These are phyloP conservation scores for Dioszegia hungarica DNA, from an alignment of 768 basidiomycete species.

Conservation along the genomic window DNA sequence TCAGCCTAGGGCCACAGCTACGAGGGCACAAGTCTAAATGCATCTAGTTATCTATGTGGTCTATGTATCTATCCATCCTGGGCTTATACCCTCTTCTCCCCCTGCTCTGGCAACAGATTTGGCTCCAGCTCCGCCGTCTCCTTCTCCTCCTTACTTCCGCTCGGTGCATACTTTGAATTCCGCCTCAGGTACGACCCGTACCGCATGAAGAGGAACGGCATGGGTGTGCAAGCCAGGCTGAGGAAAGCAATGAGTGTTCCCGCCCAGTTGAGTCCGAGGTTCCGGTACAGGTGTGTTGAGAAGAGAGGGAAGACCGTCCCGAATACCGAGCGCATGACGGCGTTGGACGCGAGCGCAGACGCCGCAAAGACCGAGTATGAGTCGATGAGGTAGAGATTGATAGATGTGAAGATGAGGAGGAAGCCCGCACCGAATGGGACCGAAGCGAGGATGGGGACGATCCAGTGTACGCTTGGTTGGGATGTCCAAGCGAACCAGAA, in stretches of 20 bases:
- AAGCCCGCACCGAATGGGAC: slow-evolving; percentile 59
- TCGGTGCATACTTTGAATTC: slow-evolving; percentile 22
- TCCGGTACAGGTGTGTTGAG: slow-evolving; percentile 41
- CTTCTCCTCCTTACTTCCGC: slow-evolving; percentile 6
- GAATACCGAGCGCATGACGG: slow-evolving; percentile 61
- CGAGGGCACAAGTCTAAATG: neutral
- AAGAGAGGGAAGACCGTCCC: slow-evolving; percentile 50
- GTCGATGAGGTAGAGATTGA: slow-evolving; percentile 60
- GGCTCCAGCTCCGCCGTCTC: slow-evolving; percentile 8
- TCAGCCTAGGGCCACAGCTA: too few species aligned
- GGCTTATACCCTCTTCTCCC: slow-evolving; percentile 3
- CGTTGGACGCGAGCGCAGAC: slow-evolving; percentile 64
- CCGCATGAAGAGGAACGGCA: slow-evolving; percentile 60
- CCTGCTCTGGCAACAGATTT: neutral
- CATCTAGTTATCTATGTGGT: slow-evolving; percentile 1
- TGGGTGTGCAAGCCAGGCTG: slow-evolving; percentile 27
- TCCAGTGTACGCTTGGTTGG: slow-evolving; percentile 56
- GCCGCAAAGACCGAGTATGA: slow-evolving; percentile 61
- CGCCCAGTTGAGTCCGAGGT: slow-evolving; percentile 45
- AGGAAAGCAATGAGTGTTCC: slow-evolving; percentile 32
- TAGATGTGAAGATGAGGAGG: slow-evolving; percentile 48
- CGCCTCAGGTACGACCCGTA: slow-evolving; percentile 59
- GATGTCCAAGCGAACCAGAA: slow-evolving; percentile 35
- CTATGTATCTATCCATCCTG: neutral
- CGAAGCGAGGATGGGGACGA: slow-evolving; percentile 58